phyloP scores from a whole-genome alignment of 306 rosid genomes.

The Sophora flavescens region DNA sequence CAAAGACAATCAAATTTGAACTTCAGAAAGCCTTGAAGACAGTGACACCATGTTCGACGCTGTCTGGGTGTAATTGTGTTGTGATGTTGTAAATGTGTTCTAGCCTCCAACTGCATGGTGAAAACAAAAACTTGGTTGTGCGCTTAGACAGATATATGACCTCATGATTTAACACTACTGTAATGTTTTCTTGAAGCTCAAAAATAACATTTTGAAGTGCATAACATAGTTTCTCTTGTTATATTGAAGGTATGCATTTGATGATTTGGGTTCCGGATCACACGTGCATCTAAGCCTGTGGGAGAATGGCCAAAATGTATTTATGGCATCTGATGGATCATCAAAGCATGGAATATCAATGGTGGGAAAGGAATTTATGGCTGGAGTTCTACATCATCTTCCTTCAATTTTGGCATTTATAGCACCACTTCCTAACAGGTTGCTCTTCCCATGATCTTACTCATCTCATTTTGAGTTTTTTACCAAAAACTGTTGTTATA shows the following conservation, averaged over 20 bases:
- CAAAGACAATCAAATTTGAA: not conserved
- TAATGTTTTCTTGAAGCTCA: constrained; percentile 8
- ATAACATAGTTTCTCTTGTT: constrained; percentile 44
- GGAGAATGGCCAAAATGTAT: constrained; percentile 79
- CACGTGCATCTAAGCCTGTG: constrained; percentile 92
- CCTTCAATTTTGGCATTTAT: constrained; percentile 79
- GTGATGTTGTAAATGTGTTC: not conserved
- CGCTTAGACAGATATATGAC: not conserved
- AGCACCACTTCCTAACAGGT: constrained; percentile 94
- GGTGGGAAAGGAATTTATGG: constrained; percentile 86
- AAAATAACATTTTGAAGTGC: constrained; percentile 3
- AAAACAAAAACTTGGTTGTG: not conserved
- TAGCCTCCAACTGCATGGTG: not conserved
- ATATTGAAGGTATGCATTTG: constrained; percentile 66
- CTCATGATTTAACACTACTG: not conserved
- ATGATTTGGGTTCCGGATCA: constrained; percentile 92
- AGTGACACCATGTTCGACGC: not conserved
- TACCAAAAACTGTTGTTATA: constrained; percentile 18
- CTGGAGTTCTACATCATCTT: constrained; percentile 85
- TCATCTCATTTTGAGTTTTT: constrained; percentile 1
- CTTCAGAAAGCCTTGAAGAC: not conserved
- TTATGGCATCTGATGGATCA: constrained; percentile 69
- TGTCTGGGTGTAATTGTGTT: not conserved
- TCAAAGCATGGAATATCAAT: constrained; percentile 80
- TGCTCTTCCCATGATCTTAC: constrained; percentile 36